Conservation (phyloP, 2,329 filamentous ascomycete species). For the Raffaelea deltoideospora region DNA sequence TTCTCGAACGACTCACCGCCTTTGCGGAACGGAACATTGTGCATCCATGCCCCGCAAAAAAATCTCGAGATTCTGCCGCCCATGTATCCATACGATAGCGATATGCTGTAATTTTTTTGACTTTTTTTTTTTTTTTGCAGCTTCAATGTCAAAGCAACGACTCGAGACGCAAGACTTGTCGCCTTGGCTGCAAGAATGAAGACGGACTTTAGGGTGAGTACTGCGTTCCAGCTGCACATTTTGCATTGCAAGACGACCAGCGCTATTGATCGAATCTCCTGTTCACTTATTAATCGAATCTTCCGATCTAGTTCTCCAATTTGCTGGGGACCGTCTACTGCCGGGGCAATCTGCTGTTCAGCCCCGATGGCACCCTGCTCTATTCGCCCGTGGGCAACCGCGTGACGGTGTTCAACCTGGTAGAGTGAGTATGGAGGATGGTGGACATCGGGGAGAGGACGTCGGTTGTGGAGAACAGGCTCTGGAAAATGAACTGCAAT, state of each 20-base stretch:
- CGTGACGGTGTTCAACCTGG: constrained; percentile 88
- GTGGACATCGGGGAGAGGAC: too few species aligned
- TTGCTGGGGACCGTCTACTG: constrained; percentile 96
- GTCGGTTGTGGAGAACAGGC: too few species aligned
- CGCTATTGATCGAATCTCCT: not conserved
- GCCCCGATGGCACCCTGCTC: constrained; percentile 86
- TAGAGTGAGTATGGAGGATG: constrained; percentile 83
- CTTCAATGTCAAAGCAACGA: too few species aligned
- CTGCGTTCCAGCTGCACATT: constrained; percentile 4
- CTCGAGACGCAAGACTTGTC: too few species aligned
- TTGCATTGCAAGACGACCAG: too few species aligned
- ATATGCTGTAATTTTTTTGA: too few species aligned
- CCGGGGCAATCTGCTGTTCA: constrained; percentile 93
- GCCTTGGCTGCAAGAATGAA: too few species aligned
- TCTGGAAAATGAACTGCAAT: too few species aligned
- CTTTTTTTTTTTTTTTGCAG: constrained; percentile 9
- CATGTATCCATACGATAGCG: too few species aligned
- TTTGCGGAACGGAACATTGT: not conserved
- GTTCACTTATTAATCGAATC: not conserved
- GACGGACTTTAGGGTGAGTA: constrained; percentile 83
- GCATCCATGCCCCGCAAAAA: not conserved
- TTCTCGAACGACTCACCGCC: not conserved
- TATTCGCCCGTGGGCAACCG: constrained; percentile 94
- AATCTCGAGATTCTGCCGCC: not conserved
- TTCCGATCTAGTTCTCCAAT: constrained; percentile 67